Conservation (phyloP, 2,329 filamentous ascomycete species). For the Fusarium camptoceras region DNA sequence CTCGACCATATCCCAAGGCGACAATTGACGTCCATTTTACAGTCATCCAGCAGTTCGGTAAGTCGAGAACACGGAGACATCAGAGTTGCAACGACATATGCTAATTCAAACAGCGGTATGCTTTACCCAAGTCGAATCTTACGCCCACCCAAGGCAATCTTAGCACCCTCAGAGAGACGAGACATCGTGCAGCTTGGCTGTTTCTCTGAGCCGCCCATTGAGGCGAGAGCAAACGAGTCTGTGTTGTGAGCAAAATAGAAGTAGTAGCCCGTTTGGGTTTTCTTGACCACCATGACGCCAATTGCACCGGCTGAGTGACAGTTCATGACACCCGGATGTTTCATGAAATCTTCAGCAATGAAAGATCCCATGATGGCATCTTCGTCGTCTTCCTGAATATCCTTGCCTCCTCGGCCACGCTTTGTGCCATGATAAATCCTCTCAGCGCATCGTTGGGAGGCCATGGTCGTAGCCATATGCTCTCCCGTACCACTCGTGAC, state of each 20-base stretch:
- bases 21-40: background rate
- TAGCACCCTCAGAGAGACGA: slow-evolving; percentile 67
- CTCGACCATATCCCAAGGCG: background rate
- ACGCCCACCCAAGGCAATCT: slow-evolving; percentile 66
- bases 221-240: slow-evolving; percentile 86
- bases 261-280: slow-evolving; percentile 78
- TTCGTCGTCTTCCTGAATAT: slow-evolving; percentile 79
- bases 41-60: background rate
- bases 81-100: background rate
- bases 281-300: slow-evolving; percentile 91
- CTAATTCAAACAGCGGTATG: slow-evolving; percentile 1
- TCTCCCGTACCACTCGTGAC: slow-evolving; percentile 96
- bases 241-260: slow-evolving; percentile 98
- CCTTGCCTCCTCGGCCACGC: slow-evolving; percentile 69
- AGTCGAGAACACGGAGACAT: background rate
- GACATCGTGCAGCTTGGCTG: slow-evolving; percentile 90
- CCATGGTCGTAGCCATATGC: slow-evolving; percentile 96
- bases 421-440: slow-evolving; percentile 80
- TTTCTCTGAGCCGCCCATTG: slow-evolving; percentile 83
- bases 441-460: slow-evolving; percentile 86
- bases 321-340: slow-evolving; percentile 83
- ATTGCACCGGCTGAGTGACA: slow-evolving; percentile 89
- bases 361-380: slow-evolving; percentile 79
- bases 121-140: slow-evolving; percentile 56
- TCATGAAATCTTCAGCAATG: slow-evolving; percentile 91